These are phyloP conservation scores for Chytridium lagenaria DNA, from an alignment of 371 early-diverging fungal genomes.

Conservation along the genomic window DNA sequence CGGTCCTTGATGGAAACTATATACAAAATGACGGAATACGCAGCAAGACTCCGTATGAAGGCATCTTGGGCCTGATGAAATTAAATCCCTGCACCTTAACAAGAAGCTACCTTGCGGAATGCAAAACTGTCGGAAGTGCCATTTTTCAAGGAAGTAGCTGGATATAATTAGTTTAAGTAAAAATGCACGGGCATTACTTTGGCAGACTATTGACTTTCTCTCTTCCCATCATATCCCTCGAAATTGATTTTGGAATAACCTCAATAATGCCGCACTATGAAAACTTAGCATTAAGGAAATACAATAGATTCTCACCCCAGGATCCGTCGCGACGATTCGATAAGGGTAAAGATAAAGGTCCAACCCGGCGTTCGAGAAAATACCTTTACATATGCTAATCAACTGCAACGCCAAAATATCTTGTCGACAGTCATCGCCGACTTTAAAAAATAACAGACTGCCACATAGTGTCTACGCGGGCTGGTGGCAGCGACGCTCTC, in stretches of 20 bases:
- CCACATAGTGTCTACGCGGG: slow-evolving; percentile 41
- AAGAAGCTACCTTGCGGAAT: slow-evolving; percentile 70
- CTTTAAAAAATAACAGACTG: slow-evolving; percentile 98
- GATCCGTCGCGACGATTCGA: slow-evolving; percentile 96
- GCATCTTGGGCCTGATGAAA: slow-evolving; percentile 77
- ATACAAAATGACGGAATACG: slow-evolving; percentile 96
- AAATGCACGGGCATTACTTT: slow-evolving; percentile 60
- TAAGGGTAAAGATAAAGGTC: slow-evolving; percentile 98
- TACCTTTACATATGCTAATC: slow-evolving; percentile 96
- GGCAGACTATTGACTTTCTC: slow-evolving; percentile 97
- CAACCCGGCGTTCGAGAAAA: slow-evolving; percentile 89
- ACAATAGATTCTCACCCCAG: slow-evolving; percentile 66
- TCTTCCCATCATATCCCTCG: slow-evolving; percentile 97
- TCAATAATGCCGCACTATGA: slow-evolving; percentile 95
- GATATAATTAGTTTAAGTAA: slow-evolving; percentile 10
- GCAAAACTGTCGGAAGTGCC: slow-evolving; percentile 90
- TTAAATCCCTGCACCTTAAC: not conserved
- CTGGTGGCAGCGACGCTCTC: slow-evolving; percentile 10
- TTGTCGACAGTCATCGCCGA: slow-evolving; percentile 99
- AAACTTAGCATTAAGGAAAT: not conserved
- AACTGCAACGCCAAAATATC: slow-evolving; percentile 98
- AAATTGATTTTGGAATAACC: slow-evolving; percentile 98
- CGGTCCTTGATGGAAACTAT: slow-evolving; percentile 98
- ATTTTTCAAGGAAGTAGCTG: slow-evolving; percentile 89
- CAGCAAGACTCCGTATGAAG: slow-evolving; percentile 96